These are phyloP conservation scores for Pichia membranifaciens DNA, from an alignment of 805 yeast genomes.

Conservation along the genomic window DNA sequence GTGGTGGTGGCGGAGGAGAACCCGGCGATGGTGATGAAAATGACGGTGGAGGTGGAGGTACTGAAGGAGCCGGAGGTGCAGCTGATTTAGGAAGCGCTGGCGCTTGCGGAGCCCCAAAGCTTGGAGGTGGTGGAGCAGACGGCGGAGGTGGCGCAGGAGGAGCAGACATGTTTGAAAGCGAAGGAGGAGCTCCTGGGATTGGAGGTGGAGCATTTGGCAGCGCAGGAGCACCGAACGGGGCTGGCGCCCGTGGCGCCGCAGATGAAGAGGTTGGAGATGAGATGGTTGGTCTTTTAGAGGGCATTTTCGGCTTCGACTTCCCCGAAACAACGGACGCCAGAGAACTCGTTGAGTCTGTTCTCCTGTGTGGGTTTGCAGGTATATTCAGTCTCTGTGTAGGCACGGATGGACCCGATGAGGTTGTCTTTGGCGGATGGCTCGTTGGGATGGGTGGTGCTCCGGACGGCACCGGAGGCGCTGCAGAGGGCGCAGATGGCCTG, in stretches of 20 bases:
- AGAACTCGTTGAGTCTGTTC: constrained; percentile 9
- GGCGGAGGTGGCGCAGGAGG: not conserved
- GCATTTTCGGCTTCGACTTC: constrained; percentile 18
- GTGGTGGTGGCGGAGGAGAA: constrained; percentile 17
- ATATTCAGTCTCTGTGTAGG: constrained; percentile 7
- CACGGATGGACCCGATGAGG: constrained; percentile 13
- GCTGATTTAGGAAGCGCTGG: constrained; percentile 19
- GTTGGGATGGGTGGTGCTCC: constrained; percentile 4
- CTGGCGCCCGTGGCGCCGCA: too few relatives aligned
- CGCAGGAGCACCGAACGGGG: constrained; percentile 9
- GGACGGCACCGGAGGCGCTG: not conserved
- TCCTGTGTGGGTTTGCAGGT: not conserved
- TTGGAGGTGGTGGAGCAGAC: constrained; percentile 13
- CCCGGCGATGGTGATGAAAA: constrained; percentile 9
- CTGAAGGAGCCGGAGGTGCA: constrained; percentile 3
- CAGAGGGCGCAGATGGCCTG: constrained; percentile 1
- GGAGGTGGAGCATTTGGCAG: constrained; percentile 12
- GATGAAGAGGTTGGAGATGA: constrained; percentile 20
- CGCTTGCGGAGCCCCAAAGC: constrained; percentile 22
- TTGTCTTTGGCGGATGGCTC: not conserved
- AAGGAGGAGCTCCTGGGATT: constrained; percentile 1
- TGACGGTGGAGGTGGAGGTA: constrained; percentile 18
- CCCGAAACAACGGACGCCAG: constrained; percentile 13
- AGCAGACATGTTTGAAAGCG: constrained; percentile 5
- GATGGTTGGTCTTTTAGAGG: constrained; percentile 16